Base-by-base conservation (phyloP, 768 basidiomycete genomes). In the Mycena polygramma region DNA sequence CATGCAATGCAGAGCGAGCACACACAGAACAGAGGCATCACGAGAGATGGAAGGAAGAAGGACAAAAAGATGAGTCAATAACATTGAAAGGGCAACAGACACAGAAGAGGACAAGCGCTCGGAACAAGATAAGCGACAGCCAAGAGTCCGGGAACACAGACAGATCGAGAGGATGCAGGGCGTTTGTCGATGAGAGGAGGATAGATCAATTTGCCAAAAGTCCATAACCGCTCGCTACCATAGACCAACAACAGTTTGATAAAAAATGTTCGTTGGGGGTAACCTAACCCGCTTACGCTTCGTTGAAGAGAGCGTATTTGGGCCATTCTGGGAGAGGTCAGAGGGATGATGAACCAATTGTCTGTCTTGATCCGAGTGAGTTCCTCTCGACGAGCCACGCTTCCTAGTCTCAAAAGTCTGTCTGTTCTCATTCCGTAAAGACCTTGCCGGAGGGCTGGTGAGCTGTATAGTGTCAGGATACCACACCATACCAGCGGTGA, bases 101-200 rank as follows among this genome's bases (percentile, higher is more conserved):
- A 70, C 70, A 76, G 75, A 79, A 79, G 72, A 78, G 76, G 76
- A 83, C 84, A 89, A 88, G 88, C 86, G 86, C 87, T 83, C 64
- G 83, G 83, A 63, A 71, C 63, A 70, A 63, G 61, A 71, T 63
- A 36, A 69, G 63, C 69, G 54, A 70, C 68, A 66, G 57, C 66
- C 65, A 53, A 71, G 66, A 66, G 69, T 70, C 68, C 65, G 66
- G 63, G 74, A 73, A 69, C 58, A 64, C 63, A 63, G 83, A 87
- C 87, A 88, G 87, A 85, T 80, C 81, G 82, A 83, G 83, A 83
- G 80, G 71, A 82, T 84, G 82, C 81, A 84, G 83, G 81, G 82
- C 83, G 79, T 70, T 80, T 78, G 79, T 75, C 74, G 80, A 80
- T 80, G 81, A 80, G 81, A 83, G 79, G 77, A 78, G 75, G 72